These are phyloP conservation scores for Rachicladosporium sp. DNA, from an alignment of 2,329 filamentous ascomycete genomes.

Conservation along the genomic window DNA sequence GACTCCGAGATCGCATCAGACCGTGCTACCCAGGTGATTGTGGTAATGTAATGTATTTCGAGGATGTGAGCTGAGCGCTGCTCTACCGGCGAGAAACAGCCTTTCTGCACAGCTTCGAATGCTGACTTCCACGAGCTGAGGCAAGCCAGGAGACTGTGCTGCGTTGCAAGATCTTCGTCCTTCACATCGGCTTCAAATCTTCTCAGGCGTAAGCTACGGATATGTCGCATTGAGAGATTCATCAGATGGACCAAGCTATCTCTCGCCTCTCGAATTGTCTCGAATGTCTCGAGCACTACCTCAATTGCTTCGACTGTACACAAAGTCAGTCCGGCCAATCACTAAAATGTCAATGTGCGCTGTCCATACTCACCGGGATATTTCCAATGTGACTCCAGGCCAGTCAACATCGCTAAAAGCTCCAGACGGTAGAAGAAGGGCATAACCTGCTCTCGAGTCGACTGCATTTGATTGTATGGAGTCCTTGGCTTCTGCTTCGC, in stretches of 20 bases:
- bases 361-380: slow-evolving; percentile 2
- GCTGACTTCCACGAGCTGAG: slow-evolving; percentile 3
- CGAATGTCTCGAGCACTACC: slow-evolving; percentile 5
- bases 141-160: slow-evolving; percentile 2
- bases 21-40: slow-evolving; percentile 3
- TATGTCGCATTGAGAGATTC: slow-evolving; percentile 10
- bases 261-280: slow-evolving; percentile 8
- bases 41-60: slow-evolving; percentile 11
- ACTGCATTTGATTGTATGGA: background rate
- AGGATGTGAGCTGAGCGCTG: slow-evolving; percentile 6
- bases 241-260: slow-evolving; percentile 11
- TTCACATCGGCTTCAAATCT: slow-evolving; percentile 6
- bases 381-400: slow-evolving; percentile 5
- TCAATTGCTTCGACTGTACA: slow-evolving; percentile 4
- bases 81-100: slow-evolving; percentile 2
- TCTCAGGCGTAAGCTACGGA: slow-evolving; percentile 7
- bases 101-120: slow-evolving; percentile 2
- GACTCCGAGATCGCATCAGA: slow-evolving; percentile 1
- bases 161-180: slow-evolving; percentile 4
- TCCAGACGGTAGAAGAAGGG: slow-evolving; percentile 12
- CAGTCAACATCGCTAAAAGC: slow-evolving; percentile 10
- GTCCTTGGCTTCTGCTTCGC: background rate
- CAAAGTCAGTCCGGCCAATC: background rate
- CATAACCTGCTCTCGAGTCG: slow-evolving; percentile 7
- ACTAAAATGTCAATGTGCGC: too few relatives aligned